phyloP scores from a whole-genome alignment of 169 alveolate genomes.

The Cryptosporidium ubiquitum region DNA sequence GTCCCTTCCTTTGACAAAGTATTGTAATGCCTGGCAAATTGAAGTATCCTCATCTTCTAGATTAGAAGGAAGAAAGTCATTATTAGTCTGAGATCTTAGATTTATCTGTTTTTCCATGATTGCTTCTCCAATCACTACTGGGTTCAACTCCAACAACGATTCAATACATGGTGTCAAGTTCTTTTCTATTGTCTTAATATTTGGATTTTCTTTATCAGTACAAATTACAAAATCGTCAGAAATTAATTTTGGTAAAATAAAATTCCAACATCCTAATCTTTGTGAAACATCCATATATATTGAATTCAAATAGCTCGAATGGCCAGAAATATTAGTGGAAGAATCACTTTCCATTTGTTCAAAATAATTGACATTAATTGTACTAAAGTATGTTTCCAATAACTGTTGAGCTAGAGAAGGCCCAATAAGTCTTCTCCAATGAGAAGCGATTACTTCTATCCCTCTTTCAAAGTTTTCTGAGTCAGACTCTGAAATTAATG shows the following conservation, averaged over 20 bases:
- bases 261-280: constrained; percentile 69
- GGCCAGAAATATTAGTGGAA: not conserved
- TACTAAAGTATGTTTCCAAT: constrained; percentile 58
- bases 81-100: constrained; percentile 1
- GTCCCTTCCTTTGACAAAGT: not conserved
- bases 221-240: constrained; percentile 55
- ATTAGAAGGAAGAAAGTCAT: constrained; percentile 43
- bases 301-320: not conserved
- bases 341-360: not conserved
- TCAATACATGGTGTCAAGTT: constrained; percentile 51
- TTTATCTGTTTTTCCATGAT: constrained; percentile 11
- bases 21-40: constrained; percentile 24
- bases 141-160: constrained; percentile 33
- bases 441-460: constrained; percentile 56
- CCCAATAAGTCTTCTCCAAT: constrained; percentile 70
- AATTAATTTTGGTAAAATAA: constrained; percentile 47
- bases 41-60: constrained; percentile 35
- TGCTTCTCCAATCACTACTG: constrained; percentile 53
- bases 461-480: constrained; percentile 36
- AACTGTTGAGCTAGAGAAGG: constrained; percentile 60
- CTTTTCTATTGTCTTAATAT: constrained; percentile 33
- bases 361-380: not conserved
- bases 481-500: not conserved
- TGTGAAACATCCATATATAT: constrained; percentile 28
- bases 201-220: constrained; percentile 19